A percentile compares a stretch with the other conserved stretches of the same genome.
Conservation (phyloP, 805 yeast genomes). For the Metschnikowia dekortorum region DNA sequence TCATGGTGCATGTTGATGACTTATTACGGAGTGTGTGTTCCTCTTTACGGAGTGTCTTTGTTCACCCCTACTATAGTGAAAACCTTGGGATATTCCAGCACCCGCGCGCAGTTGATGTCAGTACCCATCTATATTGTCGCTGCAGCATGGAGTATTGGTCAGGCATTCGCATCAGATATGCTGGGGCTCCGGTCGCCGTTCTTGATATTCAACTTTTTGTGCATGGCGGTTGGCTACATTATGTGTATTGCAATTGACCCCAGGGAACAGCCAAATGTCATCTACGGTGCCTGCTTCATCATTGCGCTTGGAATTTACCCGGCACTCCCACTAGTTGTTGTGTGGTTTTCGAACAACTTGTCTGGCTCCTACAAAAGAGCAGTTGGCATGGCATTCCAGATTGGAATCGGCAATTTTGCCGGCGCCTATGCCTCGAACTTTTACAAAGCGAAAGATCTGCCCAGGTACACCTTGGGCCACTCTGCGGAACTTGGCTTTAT, state of each 20-base stretch:
- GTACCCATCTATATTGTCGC: conserved; percentile 41
- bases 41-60: conserved; percentile 36
- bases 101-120: conserved; percentile 40
- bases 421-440: conserved; percentile 35
- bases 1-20: conserved; percentile 23
- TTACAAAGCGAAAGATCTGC: conserved; percentile 25
- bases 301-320: conserved; percentile 28
- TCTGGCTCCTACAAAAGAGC: conserved; percentile 35
- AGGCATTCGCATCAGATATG: conserved; percentile 23
- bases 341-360: conserved; percentile 36
- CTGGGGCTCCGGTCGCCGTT: conserved; percentile 29
- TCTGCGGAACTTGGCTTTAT: conserved; percentile 30
- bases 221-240: conserved; percentile 31
- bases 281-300: conserved; percentile 29
- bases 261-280: conserved; percentile 18
- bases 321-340: conserved; percentile 27
- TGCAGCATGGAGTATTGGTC: conserved; percentile 24
- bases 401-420: conserved; percentile 36
- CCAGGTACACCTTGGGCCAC: conserved; percentile 28
- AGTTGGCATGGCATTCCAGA: conserved; percentile 36
- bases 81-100: conserved; percentile 39
- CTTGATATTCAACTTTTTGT: conserved; percentile 17
- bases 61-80: conserved; percentile 44
- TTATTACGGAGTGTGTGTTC: conserved; percentile 27
- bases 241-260: conserved; percentile 26